Evolutionary conservation across 2,329 filamentous ascomycete species (phyloP).

Genomic region (Colletotrichum karsti): DNA sequence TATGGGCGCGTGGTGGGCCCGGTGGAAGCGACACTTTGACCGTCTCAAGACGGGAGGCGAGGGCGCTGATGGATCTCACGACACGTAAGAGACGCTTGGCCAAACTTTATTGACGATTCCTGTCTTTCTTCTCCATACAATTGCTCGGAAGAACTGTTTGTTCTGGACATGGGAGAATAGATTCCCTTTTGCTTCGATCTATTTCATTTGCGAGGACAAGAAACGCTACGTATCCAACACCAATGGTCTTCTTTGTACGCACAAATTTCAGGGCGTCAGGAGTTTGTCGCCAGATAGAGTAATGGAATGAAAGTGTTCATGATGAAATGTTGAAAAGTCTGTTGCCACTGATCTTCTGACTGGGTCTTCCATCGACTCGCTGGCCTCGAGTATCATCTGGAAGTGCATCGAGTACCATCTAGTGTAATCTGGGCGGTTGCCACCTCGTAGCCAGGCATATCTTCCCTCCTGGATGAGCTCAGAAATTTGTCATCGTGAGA

Average conservation of each 20-base stretch:
- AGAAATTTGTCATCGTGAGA: too few species aligned
- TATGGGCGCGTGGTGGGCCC: neutral
- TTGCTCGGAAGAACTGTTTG: neutral
- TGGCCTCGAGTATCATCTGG: too few species aligned
- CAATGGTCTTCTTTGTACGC: neutral
- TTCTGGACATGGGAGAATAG: neutral
- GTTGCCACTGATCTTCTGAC: too few species aligned
- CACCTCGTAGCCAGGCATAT: too few species aligned
- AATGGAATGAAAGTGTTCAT: neutral
- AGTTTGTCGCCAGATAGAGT: neutral
- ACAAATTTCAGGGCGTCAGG: neutral
- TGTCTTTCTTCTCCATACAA: neutral
- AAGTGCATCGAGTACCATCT: too few species aligned
- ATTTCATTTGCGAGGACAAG: neutral
- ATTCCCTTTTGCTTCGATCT: neutral
- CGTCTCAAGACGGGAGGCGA: neutral
- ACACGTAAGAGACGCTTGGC: neutral
- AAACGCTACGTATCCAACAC: neutral
- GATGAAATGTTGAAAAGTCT: too few species aligned
- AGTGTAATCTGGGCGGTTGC: too few species aligned
- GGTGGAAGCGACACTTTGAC: conserved; percentile 12
- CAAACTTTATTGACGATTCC: too few species aligned
- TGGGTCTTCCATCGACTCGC: too few species aligned
- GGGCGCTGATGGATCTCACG: neutral
- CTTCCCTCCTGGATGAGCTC: too few species aligned